Conservation (phyloP, 108 stramenopile genomes). For the Pelagomonas calceolata region DNA sequence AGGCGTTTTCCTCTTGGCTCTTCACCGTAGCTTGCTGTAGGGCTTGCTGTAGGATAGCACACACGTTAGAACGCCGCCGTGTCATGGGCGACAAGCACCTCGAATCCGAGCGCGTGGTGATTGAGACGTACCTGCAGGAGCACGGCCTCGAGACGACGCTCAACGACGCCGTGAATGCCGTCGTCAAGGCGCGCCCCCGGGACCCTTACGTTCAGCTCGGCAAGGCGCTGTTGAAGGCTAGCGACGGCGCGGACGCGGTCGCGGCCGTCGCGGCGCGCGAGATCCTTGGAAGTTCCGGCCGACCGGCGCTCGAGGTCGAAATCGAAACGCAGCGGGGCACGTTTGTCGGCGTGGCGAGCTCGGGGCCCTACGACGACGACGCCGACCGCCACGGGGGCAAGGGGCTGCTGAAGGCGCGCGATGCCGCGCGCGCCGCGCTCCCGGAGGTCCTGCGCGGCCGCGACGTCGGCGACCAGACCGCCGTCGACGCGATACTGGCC, state of each 20-base stretch:
- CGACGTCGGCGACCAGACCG: conserved; percentile 16
- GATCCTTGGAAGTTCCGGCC: conserved; percentile 17
- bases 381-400: conserved; percentile 18
- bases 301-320: conserved; percentile 33
- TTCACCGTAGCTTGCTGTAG: too few species aligned
- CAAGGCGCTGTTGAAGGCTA: conserved; percentile 16
- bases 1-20: too few species aligned
- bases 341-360: conserved; percentile 4
- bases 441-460: conserved; percentile 19
- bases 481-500: conserved; percentile 14
- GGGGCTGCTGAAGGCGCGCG: conserved; percentile 17
- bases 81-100: too few species aligned
- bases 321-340: conserved; percentile 15
- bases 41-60: too few species aligned
- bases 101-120: conserved; percentile 13
- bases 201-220: conserved; percentile 25
- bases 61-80: too few species aligned
- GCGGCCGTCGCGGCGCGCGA: conserved; percentile 20
- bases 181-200: conserved; percentile 20
- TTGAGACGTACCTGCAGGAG: conserved; percentile 24
- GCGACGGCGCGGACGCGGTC: conserved; percentile 17
- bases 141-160: conserved; percentile 24
- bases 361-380: conserved; percentile 23
- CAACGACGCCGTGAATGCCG: conserved; percentile 28
- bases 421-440: conserved; percentile 11